Conservation (phyloP, 1,139 yeast genomes). For the Yarrowia galli region DNA sequence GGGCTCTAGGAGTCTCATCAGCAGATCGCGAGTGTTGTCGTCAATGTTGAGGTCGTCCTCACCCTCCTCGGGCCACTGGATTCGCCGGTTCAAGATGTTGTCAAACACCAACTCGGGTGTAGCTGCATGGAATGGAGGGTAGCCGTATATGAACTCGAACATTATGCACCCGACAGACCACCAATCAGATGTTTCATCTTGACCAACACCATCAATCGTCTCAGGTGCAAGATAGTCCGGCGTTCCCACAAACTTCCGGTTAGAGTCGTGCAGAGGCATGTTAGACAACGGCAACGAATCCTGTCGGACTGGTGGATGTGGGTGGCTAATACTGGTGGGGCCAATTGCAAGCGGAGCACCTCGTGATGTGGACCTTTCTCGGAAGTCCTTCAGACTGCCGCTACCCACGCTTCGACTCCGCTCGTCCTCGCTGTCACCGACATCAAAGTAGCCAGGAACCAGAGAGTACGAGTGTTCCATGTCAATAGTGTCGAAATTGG, state of each 20-base stretch:
- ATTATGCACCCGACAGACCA: slow-evolving; percentile 97
- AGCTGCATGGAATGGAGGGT: slow-evolving; percentile 91
- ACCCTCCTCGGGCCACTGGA: slow-evolving; percentile 84
- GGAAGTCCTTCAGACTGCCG: background rate
- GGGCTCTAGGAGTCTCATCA: slow-evolving; percentile 63
- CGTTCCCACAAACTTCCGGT: slow-evolving; percentile 84
- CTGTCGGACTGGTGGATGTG: slow-evolving; percentile 41
- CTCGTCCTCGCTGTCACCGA: slow-evolving; percentile 17
- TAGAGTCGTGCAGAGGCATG: slow-evolving; percentile 41
- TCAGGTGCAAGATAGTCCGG: slow-evolving; percentile 99
- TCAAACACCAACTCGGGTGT: slow-evolving; percentile 83
- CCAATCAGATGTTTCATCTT: slow-evolving; percentile 93
- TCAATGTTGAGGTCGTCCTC: slow-evolving; percentile 58
- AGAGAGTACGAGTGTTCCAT: slow-evolving; percentile 28
- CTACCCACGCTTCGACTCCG: slow-evolving; percentile 15
- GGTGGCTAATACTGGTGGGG: slow-evolving; percentile 24
- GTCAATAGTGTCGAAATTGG: slow-evolving; percentile 39
- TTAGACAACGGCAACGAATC: slow-evolving; percentile 46
- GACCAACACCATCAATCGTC: slow-evolving; percentile 84
- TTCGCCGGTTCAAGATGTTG: slow-evolving; percentile 73
- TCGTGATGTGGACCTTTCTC: slow-evolving; percentile 17
- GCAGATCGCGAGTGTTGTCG: slow-evolving; percentile 75
- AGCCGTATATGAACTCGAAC: slow-evolving; percentile 91
- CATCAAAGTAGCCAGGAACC: slow-evolving; percentile 36
- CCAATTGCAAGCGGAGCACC: slow-evolving; percentile 10